phyloP scores from a whole-genome alignment of 139 green algal species.

The Chlorella ohadii region DNA sequence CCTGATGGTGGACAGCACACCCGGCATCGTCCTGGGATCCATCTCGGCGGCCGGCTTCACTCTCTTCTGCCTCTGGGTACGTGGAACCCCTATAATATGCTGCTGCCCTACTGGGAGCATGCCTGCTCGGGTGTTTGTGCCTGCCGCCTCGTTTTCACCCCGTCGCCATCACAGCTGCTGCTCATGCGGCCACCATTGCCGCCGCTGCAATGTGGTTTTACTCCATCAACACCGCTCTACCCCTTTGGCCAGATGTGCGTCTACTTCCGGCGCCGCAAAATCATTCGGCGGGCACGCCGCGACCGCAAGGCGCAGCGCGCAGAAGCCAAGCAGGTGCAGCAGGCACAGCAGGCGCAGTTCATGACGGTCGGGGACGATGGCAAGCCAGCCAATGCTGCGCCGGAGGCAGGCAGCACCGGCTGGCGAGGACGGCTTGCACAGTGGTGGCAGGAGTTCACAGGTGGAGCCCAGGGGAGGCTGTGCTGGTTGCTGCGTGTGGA shows the following conservation, averaged over 20 bases:
- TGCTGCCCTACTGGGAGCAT: background rate
- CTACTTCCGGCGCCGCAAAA: background rate
- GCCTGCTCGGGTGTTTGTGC: background rate
- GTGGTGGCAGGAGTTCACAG: background rate
- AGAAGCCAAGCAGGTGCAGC: background rate
- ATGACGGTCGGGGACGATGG: background rate
- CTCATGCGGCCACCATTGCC: too few relatives aligned
- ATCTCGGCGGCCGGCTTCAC: background rate
- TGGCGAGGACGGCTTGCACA: background rate
- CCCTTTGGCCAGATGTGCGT: background rate
- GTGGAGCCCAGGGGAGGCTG: background rate
- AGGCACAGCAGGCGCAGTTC: background rate
- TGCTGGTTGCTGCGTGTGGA: too few relatives aligned
- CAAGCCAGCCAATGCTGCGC: background rate
- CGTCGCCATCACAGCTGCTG: too few relatives aligned
- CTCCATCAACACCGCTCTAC: too few relatives aligned
- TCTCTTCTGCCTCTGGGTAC: background rate
- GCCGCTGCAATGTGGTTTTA: too few relatives aligned
- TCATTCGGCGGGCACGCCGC: background rate
- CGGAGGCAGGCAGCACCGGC: background rate
- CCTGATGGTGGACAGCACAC: constrained; percentile 1
- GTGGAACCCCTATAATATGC: background rate
- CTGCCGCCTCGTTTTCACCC: too few relatives aligned
- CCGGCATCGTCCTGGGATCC: constrained; percentile 18
- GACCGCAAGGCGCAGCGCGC: background rate